Percentiles rank a stretch among this genome's conserved stretches.
phyloP scores from a whole-genome alignment of 352 stramenopile species.

The Phytophthora melonis region DNA sequence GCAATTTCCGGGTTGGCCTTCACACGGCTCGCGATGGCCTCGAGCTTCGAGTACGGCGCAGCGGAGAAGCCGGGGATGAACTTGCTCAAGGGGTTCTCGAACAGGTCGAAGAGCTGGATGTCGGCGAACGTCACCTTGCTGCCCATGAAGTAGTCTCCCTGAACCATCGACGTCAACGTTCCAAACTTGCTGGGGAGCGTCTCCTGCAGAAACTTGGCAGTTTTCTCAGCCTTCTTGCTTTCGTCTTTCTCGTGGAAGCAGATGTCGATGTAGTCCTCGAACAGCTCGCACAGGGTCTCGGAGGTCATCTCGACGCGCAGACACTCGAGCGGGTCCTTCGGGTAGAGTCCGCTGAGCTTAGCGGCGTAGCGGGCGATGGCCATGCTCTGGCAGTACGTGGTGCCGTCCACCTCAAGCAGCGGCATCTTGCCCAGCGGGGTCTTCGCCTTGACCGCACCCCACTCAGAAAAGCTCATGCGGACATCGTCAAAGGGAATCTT shows the following conservation, averaged over 20 bases:
- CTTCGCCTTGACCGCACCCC: slow-evolving; percentile 43
- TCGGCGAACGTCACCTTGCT: slow-evolving; percentile 52
- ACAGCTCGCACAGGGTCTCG: slow-evolving; percentile 45
- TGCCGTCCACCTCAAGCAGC: slow-evolving; percentile 59
- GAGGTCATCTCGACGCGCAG: slow-evolving; percentile 57
- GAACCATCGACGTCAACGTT: not conserved
- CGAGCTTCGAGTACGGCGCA: slow-evolving; percentile 55
- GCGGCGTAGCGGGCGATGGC: slow-evolving; percentile 66
- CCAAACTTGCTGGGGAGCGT: slow-evolving; percentile 41
- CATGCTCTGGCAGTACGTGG: slow-evolving; percentile 59
- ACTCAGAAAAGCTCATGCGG: slow-evolving; percentile 43
- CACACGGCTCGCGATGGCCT: slow-evolving; percentile 42
- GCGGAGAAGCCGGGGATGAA: slow-evolving; percentile 43
- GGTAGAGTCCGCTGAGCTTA: slow-evolving; percentile 58
- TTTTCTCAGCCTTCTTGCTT: slow-evolving; percentile 49
- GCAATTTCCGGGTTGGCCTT: slow-evolving; percentile 46
- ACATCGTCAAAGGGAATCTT: slow-evolving; percentile 64
- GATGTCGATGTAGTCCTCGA: slow-evolving; percentile 41
- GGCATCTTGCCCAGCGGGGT: slow-evolving; percentile 61
- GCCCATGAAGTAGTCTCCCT: slow-evolving; percentile 52
- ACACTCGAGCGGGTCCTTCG: slow-evolving; percentile 43
- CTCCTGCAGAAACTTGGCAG: slow-evolving; percentile 36
- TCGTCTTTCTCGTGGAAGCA: slow-evolving; percentile 42
- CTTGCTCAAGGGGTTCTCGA: slow-evolving; percentile 47
- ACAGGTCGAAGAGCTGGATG: slow-evolving; percentile 62